These are phyloP conservation scores for Kwoniella sp. DNA, from an alignment of 768 basidiomycete species.

Conservation along the genomic window DNA sequence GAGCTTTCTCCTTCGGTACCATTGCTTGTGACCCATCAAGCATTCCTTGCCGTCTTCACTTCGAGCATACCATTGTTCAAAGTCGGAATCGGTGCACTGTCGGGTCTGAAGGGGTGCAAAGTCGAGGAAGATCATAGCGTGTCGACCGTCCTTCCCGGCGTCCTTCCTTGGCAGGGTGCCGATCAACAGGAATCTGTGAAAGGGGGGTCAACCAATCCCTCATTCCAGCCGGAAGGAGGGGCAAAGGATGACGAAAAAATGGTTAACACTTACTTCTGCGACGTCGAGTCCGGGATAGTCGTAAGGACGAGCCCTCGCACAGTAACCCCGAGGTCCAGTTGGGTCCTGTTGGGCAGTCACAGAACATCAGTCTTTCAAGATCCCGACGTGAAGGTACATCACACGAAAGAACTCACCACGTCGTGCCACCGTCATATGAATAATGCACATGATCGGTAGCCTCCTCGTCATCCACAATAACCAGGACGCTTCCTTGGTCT, in stretches of 20 bases:
- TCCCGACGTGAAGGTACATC: background rate
- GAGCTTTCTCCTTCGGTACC: conserved; percentile 81
- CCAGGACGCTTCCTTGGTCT: conserved; percentile 76
- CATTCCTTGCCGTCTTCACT: conserved; percentile 68
- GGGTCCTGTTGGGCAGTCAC: conserved; percentile 62
- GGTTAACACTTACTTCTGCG: conserved; percentile 66
- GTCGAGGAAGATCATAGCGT: conserved; percentile 78
- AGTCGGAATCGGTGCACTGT: conserved; percentile 72
- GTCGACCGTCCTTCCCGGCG: conserved; percentile 61
- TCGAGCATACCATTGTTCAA: conserved; percentile 86
- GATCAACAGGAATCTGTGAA: conserved; percentile 72
- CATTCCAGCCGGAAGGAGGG: background rate
- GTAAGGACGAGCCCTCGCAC: conserved; percentile 76
- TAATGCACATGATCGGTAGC: conserved; percentile 70
- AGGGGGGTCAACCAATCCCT: conserved; percentile 16
- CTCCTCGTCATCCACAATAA: conserved; percentile 85
- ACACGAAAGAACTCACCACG: conserved; percentile 65
- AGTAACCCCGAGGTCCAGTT: conserved; percentile 69
- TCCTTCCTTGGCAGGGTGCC: conserved; percentile 72
- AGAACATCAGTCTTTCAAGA: background rate
- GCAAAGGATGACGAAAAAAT: background rate
- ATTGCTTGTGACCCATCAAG: conserved; percentile 98
- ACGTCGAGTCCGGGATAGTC: conserved; percentile 91
- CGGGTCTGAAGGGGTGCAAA: conserved; percentile 70
- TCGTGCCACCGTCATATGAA: conserved; percentile 77